Evolutionary conservation across 441 rosid species (phyloP).

Genomic region (Adansonia madagascariensis): DNA sequence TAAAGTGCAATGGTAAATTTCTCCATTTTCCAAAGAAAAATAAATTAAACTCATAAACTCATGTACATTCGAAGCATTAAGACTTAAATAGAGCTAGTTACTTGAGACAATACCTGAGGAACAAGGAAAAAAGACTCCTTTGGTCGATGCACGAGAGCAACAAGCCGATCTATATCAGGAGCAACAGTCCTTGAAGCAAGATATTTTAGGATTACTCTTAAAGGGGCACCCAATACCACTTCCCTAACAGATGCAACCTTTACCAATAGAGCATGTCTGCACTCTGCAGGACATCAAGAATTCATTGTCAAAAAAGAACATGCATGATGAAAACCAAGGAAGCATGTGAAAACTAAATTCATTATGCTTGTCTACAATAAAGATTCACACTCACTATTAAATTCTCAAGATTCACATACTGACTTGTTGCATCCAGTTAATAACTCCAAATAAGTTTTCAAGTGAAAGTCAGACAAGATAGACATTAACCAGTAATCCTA

Average conservation of each 20-base stretch:
- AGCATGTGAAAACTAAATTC: conserved; percentile 11
- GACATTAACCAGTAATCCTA: conserved; percentile 10
- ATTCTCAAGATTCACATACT: not conserved
- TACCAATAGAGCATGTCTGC: conserved; percentile 55
- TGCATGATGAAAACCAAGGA: conserved; percentile 8
- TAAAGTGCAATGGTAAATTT: too few species aligned
- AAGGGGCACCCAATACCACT: conserved; percentile 90
- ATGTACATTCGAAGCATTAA: not conserved
- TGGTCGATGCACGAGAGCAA: conserved; percentile 92
- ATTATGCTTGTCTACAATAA: not conserved
- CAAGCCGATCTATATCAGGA: conserved; percentile 58
- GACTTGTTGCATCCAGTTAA: conserved; percentile 5
- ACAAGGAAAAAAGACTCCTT: conserved; percentile 84
- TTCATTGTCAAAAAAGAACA: conserved; percentile 24
- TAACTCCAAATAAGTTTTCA: not conserved
- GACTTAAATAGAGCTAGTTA: not conserved
- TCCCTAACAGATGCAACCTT: conserved; percentile 92
- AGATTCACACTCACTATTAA: not conserved
- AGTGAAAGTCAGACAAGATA: not conserved
- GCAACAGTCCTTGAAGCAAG: conserved; percentile 75
- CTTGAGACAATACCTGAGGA: conserved; percentile 61
- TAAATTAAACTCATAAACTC: not conserved
- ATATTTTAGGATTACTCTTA: conserved; percentile 68
- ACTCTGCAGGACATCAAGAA: conserved; percentile 50
- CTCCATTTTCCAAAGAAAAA: not conserved